Conservation (phyloP, 2,329 filamentous ascomycete species). For the Reticulascus tulasneorum region DNA sequence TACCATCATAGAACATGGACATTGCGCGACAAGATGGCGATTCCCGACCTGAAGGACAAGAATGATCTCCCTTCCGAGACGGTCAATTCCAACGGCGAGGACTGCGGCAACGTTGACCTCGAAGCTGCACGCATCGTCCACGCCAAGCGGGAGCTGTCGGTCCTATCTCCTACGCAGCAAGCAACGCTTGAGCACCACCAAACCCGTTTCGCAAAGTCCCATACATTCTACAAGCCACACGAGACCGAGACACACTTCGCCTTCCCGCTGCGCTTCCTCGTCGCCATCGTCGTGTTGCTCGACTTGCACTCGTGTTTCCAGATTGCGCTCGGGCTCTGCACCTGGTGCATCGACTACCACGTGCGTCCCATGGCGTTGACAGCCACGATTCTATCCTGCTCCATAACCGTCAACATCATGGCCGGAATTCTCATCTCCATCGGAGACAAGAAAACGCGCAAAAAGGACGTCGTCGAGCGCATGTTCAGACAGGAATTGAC, state of each 20-base stretch:
- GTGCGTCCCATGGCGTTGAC: slow-evolving; percentile 68
- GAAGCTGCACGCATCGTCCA: slow-evolving; percentile 33
- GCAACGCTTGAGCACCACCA: slow-evolving; percentile 71
- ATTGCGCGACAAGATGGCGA: slow-evolving; percentile 39
- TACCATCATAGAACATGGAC: slow-evolving; percentile 43
- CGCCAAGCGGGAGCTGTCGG: slow-evolving; percentile 42
- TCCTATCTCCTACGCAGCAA: slow-evolving; percentile 64
- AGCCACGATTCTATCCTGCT: slow-evolving; percentile 75
- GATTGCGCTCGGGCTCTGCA: slow-evolving; percentile 72
- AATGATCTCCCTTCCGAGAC: too few species aligned
- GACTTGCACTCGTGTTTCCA: slow-evolving; percentile 78
- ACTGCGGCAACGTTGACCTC: too few species aligned
- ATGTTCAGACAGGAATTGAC: slow-evolving; percentile 76
- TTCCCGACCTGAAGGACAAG: slow-evolving; percentile 62
- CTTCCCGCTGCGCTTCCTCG: slow-evolving; percentile 69
- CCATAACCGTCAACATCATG: slow-evolving; percentile 72
- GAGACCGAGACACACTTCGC: slow-evolving; percentile 79
- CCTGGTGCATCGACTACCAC: slow-evolving; percentile 73
- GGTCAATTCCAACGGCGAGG: too few species aligned
- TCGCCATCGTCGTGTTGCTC: slow-evolving; percentile 73
- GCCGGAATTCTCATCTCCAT: slow-evolving; percentile 73
- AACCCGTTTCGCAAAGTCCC: slow-evolving; percentile 73
- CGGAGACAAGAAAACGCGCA: slow-evolving; percentile 72
- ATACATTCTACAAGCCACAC: slow-evolving; percentile 87
- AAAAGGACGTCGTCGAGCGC: slow-evolving; percentile 79